These are phyloP conservation scores for Colletotrichum magnum DNA, from an alignment of 2,329 filamentous ascomycete genomes.

Conservation along the genomic window DNA sequence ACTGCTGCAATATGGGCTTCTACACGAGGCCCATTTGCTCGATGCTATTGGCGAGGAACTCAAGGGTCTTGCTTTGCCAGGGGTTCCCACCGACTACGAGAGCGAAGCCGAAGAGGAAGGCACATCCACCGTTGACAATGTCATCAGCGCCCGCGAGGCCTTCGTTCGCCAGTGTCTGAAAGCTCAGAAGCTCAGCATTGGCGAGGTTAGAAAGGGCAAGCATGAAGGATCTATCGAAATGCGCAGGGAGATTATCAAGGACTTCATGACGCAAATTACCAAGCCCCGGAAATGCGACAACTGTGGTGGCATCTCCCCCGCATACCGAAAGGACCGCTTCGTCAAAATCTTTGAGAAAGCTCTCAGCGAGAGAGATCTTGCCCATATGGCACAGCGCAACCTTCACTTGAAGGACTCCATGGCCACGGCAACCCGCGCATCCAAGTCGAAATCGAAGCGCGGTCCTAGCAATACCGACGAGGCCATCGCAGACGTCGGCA, in stretches of 20 bases:
- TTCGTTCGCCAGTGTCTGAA: constrained; percentile 83
- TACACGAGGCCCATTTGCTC: constrained; percentile 75
- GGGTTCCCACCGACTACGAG: constrained; percentile 57
- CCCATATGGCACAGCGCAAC: constrained; percentile 79
- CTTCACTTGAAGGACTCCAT: constrained; percentile 81
- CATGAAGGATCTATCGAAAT: constrained; percentile 87
- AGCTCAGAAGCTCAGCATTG: constrained; percentile 64
- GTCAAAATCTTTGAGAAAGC: constrained; percentile 95
- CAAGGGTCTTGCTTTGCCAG: constrained; percentile 58
- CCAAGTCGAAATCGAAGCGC: constrained; percentile 48
- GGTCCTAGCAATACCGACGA: constrained; percentile 70
- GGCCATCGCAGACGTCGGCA: constrained; percentile 76
- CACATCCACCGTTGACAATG: constrained; percentile 64
- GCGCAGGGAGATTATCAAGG: constrained; percentile 82
- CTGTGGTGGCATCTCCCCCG: constrained; percentile 80
- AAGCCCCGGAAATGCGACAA: constrained; percentile 77
- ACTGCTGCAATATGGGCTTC: constrained; percentile 86
- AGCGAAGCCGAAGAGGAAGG: constrained; percentile 78
- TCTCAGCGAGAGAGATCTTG: constrained; percentile 80
- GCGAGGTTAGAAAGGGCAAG: constrained; percentile 74
- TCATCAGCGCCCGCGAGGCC: constrained; percentile 67
- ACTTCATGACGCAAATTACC: constrained; percentile 83
- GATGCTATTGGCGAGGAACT: constrained; percentile 66
- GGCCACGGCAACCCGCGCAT: constrained; percentile 50
- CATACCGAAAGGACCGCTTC: constrained; percentile 89